A percentile compares a stretch with the other conserved stretches of the same genome.
Conservation (phyloP, 208 protist species). For the Acanthamoeba royreba region DNA sequence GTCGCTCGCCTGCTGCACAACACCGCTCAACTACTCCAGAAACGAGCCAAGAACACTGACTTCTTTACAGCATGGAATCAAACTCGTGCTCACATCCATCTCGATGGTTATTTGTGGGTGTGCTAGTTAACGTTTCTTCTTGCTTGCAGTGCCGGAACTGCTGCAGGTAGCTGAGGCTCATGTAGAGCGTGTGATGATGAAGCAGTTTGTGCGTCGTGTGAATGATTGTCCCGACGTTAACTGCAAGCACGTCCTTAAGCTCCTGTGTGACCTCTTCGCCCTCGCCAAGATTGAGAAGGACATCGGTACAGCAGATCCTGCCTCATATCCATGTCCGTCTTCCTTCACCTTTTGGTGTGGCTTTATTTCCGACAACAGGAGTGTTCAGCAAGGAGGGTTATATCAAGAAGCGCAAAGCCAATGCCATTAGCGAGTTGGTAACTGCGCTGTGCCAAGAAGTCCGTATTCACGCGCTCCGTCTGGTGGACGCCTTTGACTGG, state of each 20-base stretch:
- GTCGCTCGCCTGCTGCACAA: not conserved
- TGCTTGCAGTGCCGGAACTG: not conserved
- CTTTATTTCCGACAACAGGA: not conserved
- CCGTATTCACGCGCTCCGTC: not conserved
- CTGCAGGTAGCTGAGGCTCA: not conserved
- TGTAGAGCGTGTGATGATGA: conserved; percentile 3
- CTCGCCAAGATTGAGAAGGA: conserved; percentile 9
- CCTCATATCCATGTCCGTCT: not conserved
- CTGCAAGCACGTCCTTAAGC: not conserved
- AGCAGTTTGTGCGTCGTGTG: not conserved
- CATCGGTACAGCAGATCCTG: not conserved
- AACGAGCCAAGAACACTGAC: not conserved
- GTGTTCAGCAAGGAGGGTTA: conserved; percentile 21
- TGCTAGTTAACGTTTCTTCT: not conserved
- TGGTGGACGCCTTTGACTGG: not conserved
- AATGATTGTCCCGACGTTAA: conserved; percentile 1
- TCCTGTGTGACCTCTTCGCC: conserved; percentile 19
- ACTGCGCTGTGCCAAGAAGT: conserved; percentile 4
- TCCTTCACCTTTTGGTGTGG: not conserved
- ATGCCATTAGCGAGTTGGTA: conserved; percentile 3
- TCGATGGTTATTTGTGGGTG: not conserved
- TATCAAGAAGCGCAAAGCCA: conserved; percentile 5
- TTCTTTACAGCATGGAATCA: conserved; percentile 19
- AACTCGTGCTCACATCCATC: not conserved
- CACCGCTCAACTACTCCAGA: not conserved